These are phyloP conservation scores for Phaeosphaeriaceae sp. DNA, from an alignment of 2,329 filamentous ascomycete genomes.

Conservation along the genomic window DNA sequence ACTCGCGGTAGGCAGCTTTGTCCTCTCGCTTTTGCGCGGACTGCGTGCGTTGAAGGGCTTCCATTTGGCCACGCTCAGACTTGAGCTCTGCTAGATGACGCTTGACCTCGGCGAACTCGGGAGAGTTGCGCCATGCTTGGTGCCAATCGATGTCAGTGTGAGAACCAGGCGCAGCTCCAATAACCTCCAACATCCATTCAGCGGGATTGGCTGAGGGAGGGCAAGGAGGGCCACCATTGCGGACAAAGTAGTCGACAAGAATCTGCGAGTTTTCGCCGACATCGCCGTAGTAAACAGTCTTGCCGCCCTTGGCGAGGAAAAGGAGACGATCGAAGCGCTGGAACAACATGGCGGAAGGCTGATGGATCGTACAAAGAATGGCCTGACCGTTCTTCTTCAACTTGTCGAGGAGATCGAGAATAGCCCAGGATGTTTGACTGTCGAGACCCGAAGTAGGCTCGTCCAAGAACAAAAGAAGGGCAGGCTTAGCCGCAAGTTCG, in stretches of 20 bases:
- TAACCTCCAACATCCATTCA: slow-evolving; percentile 76
- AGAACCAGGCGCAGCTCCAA: slow-evolving; percentile 60
- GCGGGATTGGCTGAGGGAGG: slow-evolving; percentile 77
- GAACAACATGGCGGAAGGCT: slow-evolving; percentile 95
- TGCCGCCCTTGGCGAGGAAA: slow-evolving; percentile 78
- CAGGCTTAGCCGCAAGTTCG: slow-evolving; percentile 92
- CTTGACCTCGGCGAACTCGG: slow-evolving; percentile 55
- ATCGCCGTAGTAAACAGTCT: slow-evolving; percentile 82
- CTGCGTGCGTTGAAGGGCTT: slow-evolving; percentile 45
- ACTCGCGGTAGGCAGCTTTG: slow-evolving; percentile 73
- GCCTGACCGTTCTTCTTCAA: slow-evolving; percentile 82
- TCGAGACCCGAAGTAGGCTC: slow-evolving; percentile 95
- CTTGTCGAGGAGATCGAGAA: slow-evolving; percentile 86
- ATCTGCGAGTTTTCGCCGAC: slow-evolving; percentile 75
- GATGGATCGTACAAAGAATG: slow-evolving; percentile 96
- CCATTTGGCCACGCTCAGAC: slow-evolving; percentile 45
- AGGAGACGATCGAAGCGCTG: slow-evolving; percentile 86
- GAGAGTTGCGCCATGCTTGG: slow-evolving; percentile 57
- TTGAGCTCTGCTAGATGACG: slow-evolving; percentile 57
- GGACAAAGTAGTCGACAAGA: slow-evolving; percentile 78
- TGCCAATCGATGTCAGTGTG: slow-evolving; percentile 61
- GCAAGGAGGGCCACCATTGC: slow-evolving; percentile 71
- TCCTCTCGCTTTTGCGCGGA: slow-evolving; percentile 54
- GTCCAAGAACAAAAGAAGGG: slow-evolving; percentile 88
- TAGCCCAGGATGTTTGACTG: slow-evolving; percentile 92